Evolutionary conservation across 805 yeast species (phyloP).

Genomic region (Sugiyamaella mastotermitis): DNA sequence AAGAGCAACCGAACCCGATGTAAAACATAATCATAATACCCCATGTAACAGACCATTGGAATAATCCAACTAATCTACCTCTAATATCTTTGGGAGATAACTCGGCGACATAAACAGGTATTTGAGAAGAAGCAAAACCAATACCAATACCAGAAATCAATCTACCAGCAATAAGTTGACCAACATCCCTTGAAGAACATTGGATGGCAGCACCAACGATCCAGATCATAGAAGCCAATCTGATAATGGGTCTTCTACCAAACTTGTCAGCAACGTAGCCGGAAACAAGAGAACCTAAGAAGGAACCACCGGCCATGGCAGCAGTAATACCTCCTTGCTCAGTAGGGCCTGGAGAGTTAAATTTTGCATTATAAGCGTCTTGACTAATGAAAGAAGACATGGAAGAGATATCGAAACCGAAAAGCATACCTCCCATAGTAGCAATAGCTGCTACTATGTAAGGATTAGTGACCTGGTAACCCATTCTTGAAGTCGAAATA

Average conservation of each 20-base stretch:
- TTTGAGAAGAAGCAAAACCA: constrained; percentile 60
- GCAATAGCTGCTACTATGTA: constrained; percentile 50
- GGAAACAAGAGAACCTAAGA: constrained; percentile 58
- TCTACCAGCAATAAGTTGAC: constrained; percentile 48
- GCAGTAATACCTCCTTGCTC: constrained; percentile 71
- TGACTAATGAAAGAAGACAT: constrained; percentile 59
- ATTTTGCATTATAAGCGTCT: constrained; percentile 43
- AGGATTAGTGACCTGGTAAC: constrained; percentile 41
- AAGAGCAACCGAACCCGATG: constrained; percentile 44
- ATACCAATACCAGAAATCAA: constrained; percentile 58
- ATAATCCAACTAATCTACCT: constrained; percentile 54
- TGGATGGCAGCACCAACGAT: constrained; percentile 55
- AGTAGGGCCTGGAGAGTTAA: constrained; percentile 47
- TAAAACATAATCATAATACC: constrained; percentile 61
- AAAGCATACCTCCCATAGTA: constrained; percentile 62
- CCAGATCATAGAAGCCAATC: constrained; percentile 50
- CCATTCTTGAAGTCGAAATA: no score
- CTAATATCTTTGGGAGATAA: constrained; percentile 54
- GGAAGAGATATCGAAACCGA: constrained; percentile 76
- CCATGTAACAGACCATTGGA: constrained; percentile 57
- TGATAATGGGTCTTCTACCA: constrained; percentile 55
- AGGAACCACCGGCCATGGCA: constrained; percentile 71
- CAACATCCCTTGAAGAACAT: constrained; percentile 38
- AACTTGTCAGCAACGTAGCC: constrained; percentile 42
- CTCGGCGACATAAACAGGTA: constrained; percentile 63